Evolutionary conservation across 371 early-diverging fungal genomes (phyloP).

Genomic region (Parasitella parasitica): DNA sequence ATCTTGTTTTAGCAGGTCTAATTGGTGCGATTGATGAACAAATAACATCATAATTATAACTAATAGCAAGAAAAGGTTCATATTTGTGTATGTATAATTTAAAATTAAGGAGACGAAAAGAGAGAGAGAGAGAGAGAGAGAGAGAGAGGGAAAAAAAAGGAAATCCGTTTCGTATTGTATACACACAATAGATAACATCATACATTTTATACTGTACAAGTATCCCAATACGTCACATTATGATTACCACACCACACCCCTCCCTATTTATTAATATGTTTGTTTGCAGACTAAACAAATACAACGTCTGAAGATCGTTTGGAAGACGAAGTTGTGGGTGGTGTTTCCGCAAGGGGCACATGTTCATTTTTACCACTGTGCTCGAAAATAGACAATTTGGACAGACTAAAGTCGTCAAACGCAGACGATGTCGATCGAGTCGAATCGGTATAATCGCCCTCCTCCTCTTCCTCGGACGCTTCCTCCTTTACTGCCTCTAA

Average conservation of each 20-base stretch:
- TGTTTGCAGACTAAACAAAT: conserved; percentile 12
- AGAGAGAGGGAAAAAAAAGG: not conserved
- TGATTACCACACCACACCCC: not conserved
- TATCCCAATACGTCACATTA: not conserved
- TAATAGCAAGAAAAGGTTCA: not conserved
- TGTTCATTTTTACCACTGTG: not conserved
- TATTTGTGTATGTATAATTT: not conserved
- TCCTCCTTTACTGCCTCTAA: conserved; percentile 33
- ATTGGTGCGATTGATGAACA: not conserved
- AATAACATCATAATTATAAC: not conserved
- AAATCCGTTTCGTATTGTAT: not conserved
- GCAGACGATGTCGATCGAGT: not conserved
- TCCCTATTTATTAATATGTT: conserved; percentile 1
- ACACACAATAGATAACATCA: not conserved
- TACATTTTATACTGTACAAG: not conserved
- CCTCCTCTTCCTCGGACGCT: conserved; percentile 1
- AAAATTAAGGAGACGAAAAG: not conserved
- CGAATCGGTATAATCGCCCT: not conserved
- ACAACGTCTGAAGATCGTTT: conserved; percentile 16
- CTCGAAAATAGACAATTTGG: conserved; percentile 5
- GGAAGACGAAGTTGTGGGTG: not conserved
- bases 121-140: not conserved
- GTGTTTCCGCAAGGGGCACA: too few relatives aligned
- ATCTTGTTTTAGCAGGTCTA: not conserved
- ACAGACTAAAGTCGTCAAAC: conserved; percentile 5